Base-by-base conservation (phyloP, 106 monocot species). In the Vanilla planifolia region DNA sequence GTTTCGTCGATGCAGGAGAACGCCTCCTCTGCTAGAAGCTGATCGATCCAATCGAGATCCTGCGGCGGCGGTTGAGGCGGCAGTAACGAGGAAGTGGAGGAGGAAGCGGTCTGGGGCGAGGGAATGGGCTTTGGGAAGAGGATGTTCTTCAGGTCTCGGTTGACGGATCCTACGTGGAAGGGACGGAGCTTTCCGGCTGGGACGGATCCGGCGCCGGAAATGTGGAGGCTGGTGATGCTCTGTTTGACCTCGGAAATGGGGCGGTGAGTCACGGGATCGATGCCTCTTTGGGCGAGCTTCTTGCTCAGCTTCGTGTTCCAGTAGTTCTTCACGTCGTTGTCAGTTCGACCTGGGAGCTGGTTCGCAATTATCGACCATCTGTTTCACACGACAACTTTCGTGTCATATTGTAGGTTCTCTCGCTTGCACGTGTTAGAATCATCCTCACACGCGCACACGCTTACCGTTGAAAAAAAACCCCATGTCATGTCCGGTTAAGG, bases 181-280 rank as follows among this genome's bases (percentile, higher is more conserved):
- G 53, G 34, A n/a, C 11, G 56, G 1, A 22, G 40, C n/a, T 30
- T 7, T 21, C 22, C 30, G 43, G 6, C 11, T 29, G 24, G 2
- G 68, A 50, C 2, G 62, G 56, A 23, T 66, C 57, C 14, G 40
- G 58, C 26, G 43, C 53, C n/a, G 44, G 36, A 1, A 45, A 68
- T 26, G 13, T 44, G 69, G 66, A 68, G 79, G 60, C 52, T 15
- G 44, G 53, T 62, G 73, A 80, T 82, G 81, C 61, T 81, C 2
- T 77, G 61, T 47, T 69, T 57, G 76, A 96, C 59, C 21, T 87
- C 78, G 8, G 86, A 72, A 64, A 96, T 77, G 63, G 96, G 90
- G 51, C 81, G 80, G 77, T 96, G 96, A n/a, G 96, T 96, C 69
- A 96, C 64, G 35, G 96, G 96, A 39, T 96, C 96, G 64, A 96